Conservation (phyloP, 2,329 filamentous ascomycete genomes). For the Penicillium verrucosum region DNA sequence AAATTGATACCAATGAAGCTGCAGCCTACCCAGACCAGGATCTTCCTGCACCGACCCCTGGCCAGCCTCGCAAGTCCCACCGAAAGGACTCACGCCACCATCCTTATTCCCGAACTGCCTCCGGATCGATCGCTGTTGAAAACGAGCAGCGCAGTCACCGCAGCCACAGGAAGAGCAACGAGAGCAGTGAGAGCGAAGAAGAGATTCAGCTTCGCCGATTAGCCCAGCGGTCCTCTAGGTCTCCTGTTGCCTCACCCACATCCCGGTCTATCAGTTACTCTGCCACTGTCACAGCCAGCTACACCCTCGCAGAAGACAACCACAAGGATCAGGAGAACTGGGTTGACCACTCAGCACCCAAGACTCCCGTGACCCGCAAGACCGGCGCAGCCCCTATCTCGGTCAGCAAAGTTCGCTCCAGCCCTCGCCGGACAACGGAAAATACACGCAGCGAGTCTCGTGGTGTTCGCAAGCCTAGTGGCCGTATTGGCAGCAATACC, state of each 20-base stretch:
- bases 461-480: slow-evolving; percentile 47
- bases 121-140: slow-evolving; percentile 41
- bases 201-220: slow-evolving; percentile 76
- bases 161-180: slow-evolving; percentile 57
- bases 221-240: slow-evolving; percentile 63
- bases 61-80: slow-evolving; percentile 87
- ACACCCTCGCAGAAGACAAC: slow-evolving; percentile 60
- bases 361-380: slow-evolving; percentile 56
- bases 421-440: slow-evolving; percentile 46
- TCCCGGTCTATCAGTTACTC: slow-evolving; percentile 71
- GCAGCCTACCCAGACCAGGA: slow-evolving; percentile 66
- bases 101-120: slow-evolving; percentile 62
- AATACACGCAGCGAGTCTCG: slow-evolving; percentile 36
- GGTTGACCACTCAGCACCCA: slow-evolving; percentile 44
- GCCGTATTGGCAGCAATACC: slow-evolving; percentile 44
- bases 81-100: slow-evolving; percentile 72
- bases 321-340: slow-evolving; percentile 67
- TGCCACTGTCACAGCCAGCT: slow-evolving; percentile 68
- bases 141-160: slow-evolving; percentile 47
- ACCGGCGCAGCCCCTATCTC: slow-evolving; percentile 51
- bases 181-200: slow-evolving; percentile 69
- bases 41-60: slow-evolving; percentile 89
- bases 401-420: slow-evolving; percentile 62
- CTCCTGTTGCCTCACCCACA: slow-evolving; percentile 60
- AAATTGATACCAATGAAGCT: slow-evolving; percentile 78